These are phyloP conservation scores for Xylariomycetidae sp. DNA, from an alignment of 2,329 filamentous ascomycete genomes.

Conservation along the genomic window DNA sequence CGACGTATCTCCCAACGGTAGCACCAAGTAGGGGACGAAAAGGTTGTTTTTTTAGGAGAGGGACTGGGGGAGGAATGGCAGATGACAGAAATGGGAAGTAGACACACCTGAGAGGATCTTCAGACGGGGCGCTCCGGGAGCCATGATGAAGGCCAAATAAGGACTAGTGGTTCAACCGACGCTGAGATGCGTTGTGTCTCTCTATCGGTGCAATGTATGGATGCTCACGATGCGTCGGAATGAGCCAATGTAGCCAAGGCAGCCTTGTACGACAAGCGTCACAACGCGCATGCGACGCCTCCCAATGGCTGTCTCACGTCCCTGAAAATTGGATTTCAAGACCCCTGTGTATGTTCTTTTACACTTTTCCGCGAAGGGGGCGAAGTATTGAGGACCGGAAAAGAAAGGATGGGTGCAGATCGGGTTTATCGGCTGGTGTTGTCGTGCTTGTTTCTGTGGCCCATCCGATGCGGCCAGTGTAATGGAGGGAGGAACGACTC, in stretches of 20 bases:
- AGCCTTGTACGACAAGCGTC: slow-evolving; percentile 22
- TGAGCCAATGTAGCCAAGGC: slow-evolving; percentile 18
- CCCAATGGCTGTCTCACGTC: slow-evolving; percentile 21
- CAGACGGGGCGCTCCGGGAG: slow-evolving; percentile 55
- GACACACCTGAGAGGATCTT: slow-evolving; percentile 58
- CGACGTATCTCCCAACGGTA: slow-evolving; percentile 14
- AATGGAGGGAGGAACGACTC: slow-evolving; percentile 12
- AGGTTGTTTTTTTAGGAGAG: slow-evolving; percentile 9
- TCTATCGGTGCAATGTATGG: slow-evolving; percentile 19
- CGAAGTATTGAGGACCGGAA: slow-evolving; percentile 15
- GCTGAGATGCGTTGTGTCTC: slow-evolving; percentile 18
- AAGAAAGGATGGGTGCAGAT: slow-evolving; percentile 21
- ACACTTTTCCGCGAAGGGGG: slow-evolving; percentile 18
- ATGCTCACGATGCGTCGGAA: slow-evolving; percentile 25
- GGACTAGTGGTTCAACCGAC: slow-evolving; percentile 25
- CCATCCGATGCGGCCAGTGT: slow-evolving; percentile 23
- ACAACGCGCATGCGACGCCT: slow-evolving; percentile 22
- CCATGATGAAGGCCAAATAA: slow-evolving; percentile 46
- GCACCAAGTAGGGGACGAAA: slow-evolving; percentile 10
- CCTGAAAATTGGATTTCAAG: slow-evolving; percentile 20
- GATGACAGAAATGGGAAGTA: slow-evolving; percentile 19
- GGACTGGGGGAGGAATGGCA: slow-evolving; percentile 10
- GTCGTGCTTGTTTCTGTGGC: slow-evolving; percentile 15
- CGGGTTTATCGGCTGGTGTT: slow-evolving; percentile 20
- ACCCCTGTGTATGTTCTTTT: slow-evolving; percentile 14